Evolutionary conservation across 2,329 filamentous ascomycete genomes (phyloP).

Genomic region (Monilinia aucupariae): DNA sequence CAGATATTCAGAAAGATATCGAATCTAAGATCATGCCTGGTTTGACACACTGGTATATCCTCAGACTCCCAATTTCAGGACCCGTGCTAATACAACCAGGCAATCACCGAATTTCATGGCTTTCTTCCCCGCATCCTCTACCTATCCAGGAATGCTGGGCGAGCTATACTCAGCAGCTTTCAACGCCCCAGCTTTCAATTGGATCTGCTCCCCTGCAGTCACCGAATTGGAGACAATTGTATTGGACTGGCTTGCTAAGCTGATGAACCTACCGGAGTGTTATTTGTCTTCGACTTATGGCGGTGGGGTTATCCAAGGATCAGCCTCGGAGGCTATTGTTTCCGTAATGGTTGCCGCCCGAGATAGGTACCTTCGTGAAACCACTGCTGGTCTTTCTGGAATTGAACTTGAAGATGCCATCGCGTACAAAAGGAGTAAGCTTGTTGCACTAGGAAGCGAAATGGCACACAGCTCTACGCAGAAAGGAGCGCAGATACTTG

Average conservation of each 20-base stretch:
- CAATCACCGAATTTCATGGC: constrained; percentile 93
- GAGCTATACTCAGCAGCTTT: constrained; percentile 90
- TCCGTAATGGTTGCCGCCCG: constrained; percentile 83
- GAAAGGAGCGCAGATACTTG: constrained; percentile 81
- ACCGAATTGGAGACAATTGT: constrained; percentile 93
- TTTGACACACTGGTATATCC: constrained; percentile 71
- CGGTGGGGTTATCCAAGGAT: constrained; percentile 92
- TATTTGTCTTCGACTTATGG: constrained; percentile 69
- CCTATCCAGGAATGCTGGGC: constrained; percentile 79
- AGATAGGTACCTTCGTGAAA: constrained; percentile 66
- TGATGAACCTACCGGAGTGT: constrained; percentile 65
- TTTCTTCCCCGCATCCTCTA: constrained; percentile 80
- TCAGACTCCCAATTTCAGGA: background rate
- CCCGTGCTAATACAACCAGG: constrained; percentile 38
- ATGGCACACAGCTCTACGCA: constrained; percentile 78
- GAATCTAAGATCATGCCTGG: constrained; percentile 84
- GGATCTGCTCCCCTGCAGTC: constrained; percentile 87
- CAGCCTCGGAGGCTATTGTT: constrained; percentile 79
- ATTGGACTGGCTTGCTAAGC: constrained; percentile 82
- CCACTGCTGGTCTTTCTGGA: constrained; percentile 45
- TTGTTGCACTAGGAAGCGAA: constrained; percentile 77
- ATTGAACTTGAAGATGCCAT: constrained; percentile 64
- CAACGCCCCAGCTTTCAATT: constrained; percentile 90
- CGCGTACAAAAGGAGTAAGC: constrained; percentile 58
- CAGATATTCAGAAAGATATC: constrained; percentile 75